A percentile compares a stretch with the other conserved stretches of the same genome.
These are phyloP conservation scores for Psophocarpus tetragonolobus DNA, from an alignment of 306 rosid genomes.

Conservation along the genomic window DNA sequence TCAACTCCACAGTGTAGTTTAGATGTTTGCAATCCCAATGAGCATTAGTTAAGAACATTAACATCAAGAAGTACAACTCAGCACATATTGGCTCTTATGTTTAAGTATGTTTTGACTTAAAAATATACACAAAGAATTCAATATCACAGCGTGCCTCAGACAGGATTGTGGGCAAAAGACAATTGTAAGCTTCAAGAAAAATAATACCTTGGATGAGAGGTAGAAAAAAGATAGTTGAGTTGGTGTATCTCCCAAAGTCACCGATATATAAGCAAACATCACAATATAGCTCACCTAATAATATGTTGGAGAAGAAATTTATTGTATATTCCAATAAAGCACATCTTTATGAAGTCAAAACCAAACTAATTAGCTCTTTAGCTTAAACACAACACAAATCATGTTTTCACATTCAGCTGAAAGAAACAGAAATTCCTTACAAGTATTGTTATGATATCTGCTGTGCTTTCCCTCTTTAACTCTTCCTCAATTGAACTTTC, in stretches of 20 bases:
- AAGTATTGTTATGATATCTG: slow-evolving; percentile 84
- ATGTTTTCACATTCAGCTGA: slow-evolving; percentile 3
- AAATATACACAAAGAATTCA: slow-evolving; percentile 12
- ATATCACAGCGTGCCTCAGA: not conserved
- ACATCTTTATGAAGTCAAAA: slow-evolving; percentile 5
- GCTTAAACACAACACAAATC: slow-evolving; percentile 11
- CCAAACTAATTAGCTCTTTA: slow-evolving; percentile 20
- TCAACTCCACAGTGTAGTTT: not conserved
- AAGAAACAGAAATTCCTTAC: slow-evolving; percentile 51
- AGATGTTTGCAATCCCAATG: not conserved
- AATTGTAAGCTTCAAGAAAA: slow-evolving; percentile 12
- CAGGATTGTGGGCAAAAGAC: not conserved
- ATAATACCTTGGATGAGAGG: slow-evolving; percentile 84
- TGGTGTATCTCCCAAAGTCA: slow-evolving; percentile 81
- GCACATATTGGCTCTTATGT: slow-evolving; percentile 13
- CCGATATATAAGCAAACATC: slow-evolving; percentile 90
- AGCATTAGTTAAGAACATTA: not conserved
- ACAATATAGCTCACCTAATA: slow-evolving; percentile 92
- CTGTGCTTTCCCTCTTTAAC: slow-evolving; percentile 94
- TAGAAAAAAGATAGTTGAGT: slow-evolving; percentile 63
- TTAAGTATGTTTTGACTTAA: not conserved
- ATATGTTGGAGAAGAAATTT: slow-evolving; percentile 34
- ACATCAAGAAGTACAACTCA: slow-evolving; percentile 12
- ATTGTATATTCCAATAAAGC: slow-evolving; percentile 15
- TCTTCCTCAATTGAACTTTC: slow-evolving; percentile 98